Percentiles rank a stretch among this genome's conserved stretches.
phyloP scores from a whole-genome alignment of 2,329 filamentous ascomycete genomes.

The Colletotrichum chlorophyti region DNA sequence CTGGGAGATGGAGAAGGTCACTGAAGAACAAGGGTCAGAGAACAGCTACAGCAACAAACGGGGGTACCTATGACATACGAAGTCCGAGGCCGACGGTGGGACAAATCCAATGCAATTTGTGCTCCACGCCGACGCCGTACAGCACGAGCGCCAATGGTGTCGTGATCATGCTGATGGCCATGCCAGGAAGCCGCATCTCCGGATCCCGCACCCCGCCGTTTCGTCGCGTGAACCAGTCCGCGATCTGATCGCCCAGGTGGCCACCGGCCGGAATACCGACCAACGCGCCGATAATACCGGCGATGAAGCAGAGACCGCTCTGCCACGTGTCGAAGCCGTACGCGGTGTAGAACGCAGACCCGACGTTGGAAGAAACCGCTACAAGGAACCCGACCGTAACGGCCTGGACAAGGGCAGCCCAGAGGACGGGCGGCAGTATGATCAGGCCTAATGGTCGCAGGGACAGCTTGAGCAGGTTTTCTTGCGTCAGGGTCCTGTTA shows the following conservation, averaged over 20 bases:
- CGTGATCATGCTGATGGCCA: constrained; percentile 57
- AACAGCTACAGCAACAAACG: not conserved
- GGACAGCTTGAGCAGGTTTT: constrained; percentile 54
- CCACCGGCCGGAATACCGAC: constrained; percentile 59
- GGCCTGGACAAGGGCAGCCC: constrained; percentile 60
- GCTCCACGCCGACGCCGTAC: constrained; percentile 54
- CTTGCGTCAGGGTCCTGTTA: constrained; percentile 48
- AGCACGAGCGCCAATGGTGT: constrained; percentile 53
- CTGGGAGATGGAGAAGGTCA: constrained; percentile 63
- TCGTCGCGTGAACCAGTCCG: constrained; percentile 54
- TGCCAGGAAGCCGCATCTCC: constrained; percentile 64
- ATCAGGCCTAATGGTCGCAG: constrained; percentile 57
- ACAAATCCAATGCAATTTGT: constrained; percentile 60
- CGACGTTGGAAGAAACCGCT: constrained; percentile 60
- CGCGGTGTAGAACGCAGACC: constrained; percentile 46
- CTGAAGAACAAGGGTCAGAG: constrained; percentile 35
- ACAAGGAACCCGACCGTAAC: constrained; percentile 63
- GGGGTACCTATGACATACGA: constrained; percentile 47
- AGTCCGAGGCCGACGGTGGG: constrained; percentile 61
- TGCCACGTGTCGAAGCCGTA: constrained; percentile 54
- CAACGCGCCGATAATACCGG: constrained; percentile 53
- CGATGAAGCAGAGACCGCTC: constrained; percentile 58
- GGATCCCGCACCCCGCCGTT: constrained; percentile 65
- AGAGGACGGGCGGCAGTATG: constrained; percentile 58
- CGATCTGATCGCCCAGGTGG: constrained; percentile 51